A percentile compares a stretch with the other conserved stretches of the same genome.
Evolutionary conservation across 2,329 filamentous ascomycete genomes (phyloP).

Genomic region (Hymenoscyphus occultus): DNA sequence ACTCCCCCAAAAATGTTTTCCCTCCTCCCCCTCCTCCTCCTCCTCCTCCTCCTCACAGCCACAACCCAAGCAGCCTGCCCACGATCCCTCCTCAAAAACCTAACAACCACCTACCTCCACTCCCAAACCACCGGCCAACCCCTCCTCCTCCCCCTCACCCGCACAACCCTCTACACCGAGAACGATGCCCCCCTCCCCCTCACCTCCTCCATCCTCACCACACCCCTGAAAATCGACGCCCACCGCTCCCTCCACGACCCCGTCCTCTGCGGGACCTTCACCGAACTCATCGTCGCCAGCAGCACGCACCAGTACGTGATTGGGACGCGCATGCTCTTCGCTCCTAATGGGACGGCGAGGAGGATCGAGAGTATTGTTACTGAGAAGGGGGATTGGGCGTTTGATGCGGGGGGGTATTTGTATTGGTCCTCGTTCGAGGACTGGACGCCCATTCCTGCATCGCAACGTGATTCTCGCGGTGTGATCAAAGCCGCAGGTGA

Average conservation of each 20-base stretch:
- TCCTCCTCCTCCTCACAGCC: too few relatives aligned
- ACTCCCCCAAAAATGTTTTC: too few relatives aligned
- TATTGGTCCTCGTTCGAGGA: constrained; percentile 16
- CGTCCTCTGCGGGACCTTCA: constrained; percentile 16
- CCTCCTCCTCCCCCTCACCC: too few relatives aligned
- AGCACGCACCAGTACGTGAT: constrained; percentile 18
- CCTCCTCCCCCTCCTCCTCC: too few relatives aligned
- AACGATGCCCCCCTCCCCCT: too few relatives aligned
- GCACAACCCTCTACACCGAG: too few relatives aligned
- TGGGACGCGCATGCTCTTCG: constrained; percentile 20
- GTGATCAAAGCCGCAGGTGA: constrained; percentile 21
- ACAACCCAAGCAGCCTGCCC: too few relatives aligned
- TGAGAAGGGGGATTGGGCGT: constrained; percentile 20
- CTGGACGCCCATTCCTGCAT: constrained; percentile 16
- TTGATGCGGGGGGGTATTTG: constrained; percentile 19
- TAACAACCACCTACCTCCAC: too few relatives aligned
- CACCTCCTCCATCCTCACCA: constrained; percentile 5
- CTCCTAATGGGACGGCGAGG: constrained; percentile 8
- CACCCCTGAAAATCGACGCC: constrained; percentile 18
- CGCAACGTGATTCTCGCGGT: constrained; percentile 16
- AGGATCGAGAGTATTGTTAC: constrained; percentile 18
- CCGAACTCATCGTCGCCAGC: constrained; percentile 18
- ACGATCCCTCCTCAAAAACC: too few relatives aligned
- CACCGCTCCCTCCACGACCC: constrained; percentile 18
- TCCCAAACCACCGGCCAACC: too few relatives aligned